A percentile compares a stretch with the other conserved stretches of the same genome.
Evolutionary conservation across 768 basidiomycete species (phyloP).

Genomic region (Psilocybe cubensis): DNA sequence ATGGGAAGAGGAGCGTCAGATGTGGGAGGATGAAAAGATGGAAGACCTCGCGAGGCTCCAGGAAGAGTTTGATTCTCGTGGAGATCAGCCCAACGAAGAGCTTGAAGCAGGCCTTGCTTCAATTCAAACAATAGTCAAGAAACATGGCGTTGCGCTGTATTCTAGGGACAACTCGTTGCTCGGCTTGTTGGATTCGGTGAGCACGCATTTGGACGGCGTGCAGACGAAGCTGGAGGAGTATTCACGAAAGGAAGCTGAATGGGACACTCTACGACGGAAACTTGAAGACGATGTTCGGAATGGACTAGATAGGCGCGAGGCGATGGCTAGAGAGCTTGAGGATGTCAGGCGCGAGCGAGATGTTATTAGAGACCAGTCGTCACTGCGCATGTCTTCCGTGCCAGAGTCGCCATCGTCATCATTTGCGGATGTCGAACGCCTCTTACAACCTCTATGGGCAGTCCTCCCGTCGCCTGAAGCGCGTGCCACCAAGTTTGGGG

Average conservation of each 20-base stretch:
- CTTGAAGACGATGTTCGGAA: slow-evolving; percentile 53
- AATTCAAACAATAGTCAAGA: slow-evolving; percentile 55
- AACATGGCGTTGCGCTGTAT: slow-evolving; percentile 58
- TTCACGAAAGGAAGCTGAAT: slow-evolving; percentile 47
- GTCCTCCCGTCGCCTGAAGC: slow-evolving; percentile 85
- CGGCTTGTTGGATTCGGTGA: slow-evolving; percentile 51
- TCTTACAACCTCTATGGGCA: slow-evolving; percentile 78
- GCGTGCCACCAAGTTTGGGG: slow-evolving; percentile 64
- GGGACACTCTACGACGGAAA: slow-evolving; percentile 46
- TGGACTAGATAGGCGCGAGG: slow-evolving; percentile 50
- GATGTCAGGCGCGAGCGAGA: slow-evolving; percentile 56
- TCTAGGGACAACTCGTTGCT: slow-evolving; percentile 54
- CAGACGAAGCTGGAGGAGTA: slow-evolving; percentile 46
- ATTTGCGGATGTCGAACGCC: slow-evolving; percentile 20
- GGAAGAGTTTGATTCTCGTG: slow-evolving; percentile 29
- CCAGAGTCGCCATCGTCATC: not conserved
- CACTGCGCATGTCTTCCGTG: not conserved
- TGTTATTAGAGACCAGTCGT: slow-evolving; percentile 27
- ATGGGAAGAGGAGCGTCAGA: slow-evolving; percentile 54
- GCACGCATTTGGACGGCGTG: slow-evolving; percentile 53
- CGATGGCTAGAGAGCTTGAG: slow-evolving; percentile 55
- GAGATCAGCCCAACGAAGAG: slow-evolving; percentile 27
- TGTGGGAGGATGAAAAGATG: slow-evolving; percentile 51
- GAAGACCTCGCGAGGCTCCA: slow-evolving; percentile 48
- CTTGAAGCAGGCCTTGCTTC: slow-evolving; percentile 41